Evolutionary conservation across 2,329 filamentous ascomycete genomes (phyloP), one percentile per base, ranked within the genome.

Genomic region (Dothideomycetes sp.): DNA sequence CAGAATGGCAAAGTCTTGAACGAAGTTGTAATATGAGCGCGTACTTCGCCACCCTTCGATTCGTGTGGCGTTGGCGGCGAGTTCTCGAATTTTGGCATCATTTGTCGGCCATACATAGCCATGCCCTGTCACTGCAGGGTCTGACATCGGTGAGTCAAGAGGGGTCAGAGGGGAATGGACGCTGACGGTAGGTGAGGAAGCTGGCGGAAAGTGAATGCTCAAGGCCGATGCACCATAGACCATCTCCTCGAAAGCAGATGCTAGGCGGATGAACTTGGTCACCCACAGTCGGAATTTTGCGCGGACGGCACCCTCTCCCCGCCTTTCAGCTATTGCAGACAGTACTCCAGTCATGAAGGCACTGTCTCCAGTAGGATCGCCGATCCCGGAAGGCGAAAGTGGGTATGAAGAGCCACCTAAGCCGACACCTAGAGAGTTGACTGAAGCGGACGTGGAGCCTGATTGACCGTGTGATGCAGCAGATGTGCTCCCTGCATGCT

Each of bases 31-130:
- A 57, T 98, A 98, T 54, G 85, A 94, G 45, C 91, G 74, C 1
- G 91, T 96, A 47, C 86, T 93, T 49, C 91, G 79, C 91, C 91
- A 98, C 41, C 89, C 91, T 64, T 98, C 91, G 45, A 98, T 93
- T 41, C 91, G 75, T 42, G 84, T 86, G 34, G 91, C 86, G 45
- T 94, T 94, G 3, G 87, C 89, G 12, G 87, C 84, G 29, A 98
- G 73, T 62, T 98, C 91, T 52, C 80, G 81, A 51, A 83, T 74
- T 61, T 86, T 89, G 5, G 81, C 73, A 31, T 70, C 66, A 41
- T 95, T 86, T 52, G 94, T 85, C 3, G 81, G 65, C 91, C 91
- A 98, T 24, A 98, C 89, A 56, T 94, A 96, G 31, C 91, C 91
- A 10, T 84, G 69, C 4, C 72, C 73, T 3, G 72, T 70, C 15